Base-by-base conservation (phyloP, 768 basidiomycete genomes). In the Suillus lakei region DNA sequence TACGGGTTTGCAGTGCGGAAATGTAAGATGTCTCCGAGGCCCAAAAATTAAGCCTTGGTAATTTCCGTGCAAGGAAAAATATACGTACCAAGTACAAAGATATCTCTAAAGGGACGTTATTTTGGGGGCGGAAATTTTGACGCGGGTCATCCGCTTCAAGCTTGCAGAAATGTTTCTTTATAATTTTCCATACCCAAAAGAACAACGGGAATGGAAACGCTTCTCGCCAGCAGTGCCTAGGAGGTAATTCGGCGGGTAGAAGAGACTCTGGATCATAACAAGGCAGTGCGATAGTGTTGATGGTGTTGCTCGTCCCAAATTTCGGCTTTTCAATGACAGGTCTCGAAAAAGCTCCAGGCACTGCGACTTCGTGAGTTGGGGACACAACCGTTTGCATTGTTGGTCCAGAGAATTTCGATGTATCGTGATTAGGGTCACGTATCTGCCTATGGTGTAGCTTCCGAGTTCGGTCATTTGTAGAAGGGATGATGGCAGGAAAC, bases 101-200 rank as follows among this genome's bases (percentile, higher is more conserved):
- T 63, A 91, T 83, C 72, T 91, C 90, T 63, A 91, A 76, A 4
- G 91, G 90, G 48, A 91, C 69, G 70, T 91, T 91, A 68, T 90
- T 88, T 18, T 39, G 38, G 9, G 16, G 23, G 36, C 9, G 23
- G 5, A 38, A 26, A 18, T 30, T 18, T 12, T 18, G 51, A 18
- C 5, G 16, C 5, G 30, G 0, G 8, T 21, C 10, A 10, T 53
- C 30, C 18, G 18, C 18, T 30, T 28, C 9, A 5, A 21, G 28
- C 10, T 58, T 39, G 26, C 16, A n/a, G 8, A 9, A n/a, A 26
- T 16, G 9, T 38, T 38, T 23, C 55, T 26, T 38, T 10, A 58
- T 4, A 5, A 16, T 26, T 58, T 2, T 0, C 36, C 55, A 58
- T 10, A 28, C 5, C 56, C 56, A 28, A 58, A 26, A 18, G 16